These are phyloP conservation scores for Tritrichomonas musculus DNA, from an alignment of 208 protist genomes.

Conservation along the genomic window DNA sequence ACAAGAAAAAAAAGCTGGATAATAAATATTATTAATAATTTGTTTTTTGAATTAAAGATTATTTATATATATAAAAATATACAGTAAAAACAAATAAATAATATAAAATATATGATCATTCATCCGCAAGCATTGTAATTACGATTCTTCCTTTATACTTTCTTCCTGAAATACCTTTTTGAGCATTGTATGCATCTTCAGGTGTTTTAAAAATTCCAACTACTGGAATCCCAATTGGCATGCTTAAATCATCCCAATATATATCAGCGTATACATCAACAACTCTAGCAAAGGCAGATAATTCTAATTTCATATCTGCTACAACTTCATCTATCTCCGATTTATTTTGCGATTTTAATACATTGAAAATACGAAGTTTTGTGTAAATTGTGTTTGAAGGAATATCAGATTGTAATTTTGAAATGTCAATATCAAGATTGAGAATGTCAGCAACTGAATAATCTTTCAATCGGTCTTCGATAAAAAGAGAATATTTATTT, in stretches of 20 bases:
- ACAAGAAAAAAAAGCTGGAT: no score
- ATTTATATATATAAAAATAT: no score
- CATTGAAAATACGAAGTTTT: neutral
- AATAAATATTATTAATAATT: no score
- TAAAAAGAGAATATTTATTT: neutral
- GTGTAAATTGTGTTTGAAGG: neutral
- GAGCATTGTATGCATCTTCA: neutral
- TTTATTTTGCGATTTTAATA: neutral
- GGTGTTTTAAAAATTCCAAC: neutral
- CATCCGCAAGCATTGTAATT: neutral
- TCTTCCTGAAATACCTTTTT: neutral
- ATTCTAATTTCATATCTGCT: neutral
- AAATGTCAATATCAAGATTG: conserved; percentile 1
- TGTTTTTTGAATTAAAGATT: no score
- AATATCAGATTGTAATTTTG: neutral
- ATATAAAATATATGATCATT: no score
- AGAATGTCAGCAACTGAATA: neutral
- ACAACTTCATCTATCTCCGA: neutral
- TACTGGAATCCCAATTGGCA: neutral
- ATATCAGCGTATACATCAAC: neutral
- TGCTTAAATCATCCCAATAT: neutral
- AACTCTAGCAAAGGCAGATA: neutral
- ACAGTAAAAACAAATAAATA: no score
- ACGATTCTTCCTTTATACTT: neutral
- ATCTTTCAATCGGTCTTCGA: neutral